Evolutionary conservation across 805 yeast genomes (phyloP).

Genomic region (Wickerhamiella shivajii): DNA sequence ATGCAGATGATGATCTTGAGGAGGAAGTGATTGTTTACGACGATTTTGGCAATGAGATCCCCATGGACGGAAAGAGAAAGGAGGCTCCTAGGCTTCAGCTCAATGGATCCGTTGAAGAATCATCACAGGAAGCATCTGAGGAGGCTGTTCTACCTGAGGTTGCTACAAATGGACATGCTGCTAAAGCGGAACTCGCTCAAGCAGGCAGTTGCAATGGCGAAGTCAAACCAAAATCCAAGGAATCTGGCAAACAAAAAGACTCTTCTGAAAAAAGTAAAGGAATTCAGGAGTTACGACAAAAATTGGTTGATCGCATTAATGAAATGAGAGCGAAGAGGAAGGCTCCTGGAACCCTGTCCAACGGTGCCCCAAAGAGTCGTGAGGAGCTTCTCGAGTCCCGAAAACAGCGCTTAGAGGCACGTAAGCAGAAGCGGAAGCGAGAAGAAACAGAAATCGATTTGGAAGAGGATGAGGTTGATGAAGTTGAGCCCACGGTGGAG

Average conservation of each 20-base stretch:
- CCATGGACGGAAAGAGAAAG: constrained; percentile 14
- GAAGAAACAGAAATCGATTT: constrained; percentile 27
- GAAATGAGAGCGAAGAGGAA: constrained; percentile 64
- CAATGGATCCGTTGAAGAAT: no score
- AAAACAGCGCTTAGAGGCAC: constrained; percentile 28
- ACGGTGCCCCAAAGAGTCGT: constrained; percentile 66
- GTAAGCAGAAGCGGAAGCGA: constrained; percentile 23
- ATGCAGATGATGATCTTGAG: constrained; percentile 11
- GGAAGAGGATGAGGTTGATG: constrained; percentile 24
- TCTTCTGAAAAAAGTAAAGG: constrained; percentile 21
- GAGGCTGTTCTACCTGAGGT: no score
- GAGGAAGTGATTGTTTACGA: constrained; percentile 19
- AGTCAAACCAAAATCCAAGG: neutral
- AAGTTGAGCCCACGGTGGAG: constrained; percentile 25
- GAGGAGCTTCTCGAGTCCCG: constrained; percentile 32
- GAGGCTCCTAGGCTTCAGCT: no score
- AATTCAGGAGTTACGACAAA: constrained; percentile 57
- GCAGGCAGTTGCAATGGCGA: no score
- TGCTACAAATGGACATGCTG: no score
- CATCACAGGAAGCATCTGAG: no score
- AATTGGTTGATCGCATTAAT: constrained; percentile 59
- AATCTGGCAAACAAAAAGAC: neutral
- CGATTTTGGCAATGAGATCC: constrained; percentile 22
- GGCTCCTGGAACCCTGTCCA: constrained; percentile 73
- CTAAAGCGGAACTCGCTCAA: no score